Evolutionary conservation across 352 stramenopile genomes (phyloP), one percentile per base, ranked within the genome.

Genomic region (Saprolegnia diclina): DNA sequence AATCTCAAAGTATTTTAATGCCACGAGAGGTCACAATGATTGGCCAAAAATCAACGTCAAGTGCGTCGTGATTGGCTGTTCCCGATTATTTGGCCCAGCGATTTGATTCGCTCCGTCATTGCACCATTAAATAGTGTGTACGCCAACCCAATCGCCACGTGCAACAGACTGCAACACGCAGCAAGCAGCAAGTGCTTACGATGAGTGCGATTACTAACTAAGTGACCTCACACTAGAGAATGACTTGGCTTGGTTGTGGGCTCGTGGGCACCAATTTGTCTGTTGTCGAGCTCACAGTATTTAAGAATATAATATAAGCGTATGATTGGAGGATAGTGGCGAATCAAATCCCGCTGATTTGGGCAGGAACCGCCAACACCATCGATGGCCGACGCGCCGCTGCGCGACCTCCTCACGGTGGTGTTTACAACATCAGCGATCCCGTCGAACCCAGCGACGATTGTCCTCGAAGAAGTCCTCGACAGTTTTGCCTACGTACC

Each of bases 341-440:
- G 29, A 35, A 35, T 35, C 29, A 35, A 35, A 35, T 2, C 29
- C 29, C 29, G 29, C 29, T 35, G 29, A 35, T 35, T 6, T 35
- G 2, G 29, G 29, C 29, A 35, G 29, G 29, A 35, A 35, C 2
- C 2, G 29, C 29, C 29, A 59, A n/a, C 35, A n/a, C 52, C n/a
- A n/a, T 35, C 52, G 35, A 59, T 59, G 52, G 52, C 24, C 11
- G 52, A 14, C 11, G 35, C 24, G 11, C n/a, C 24, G 24, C 24
- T 67, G 26, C 61, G 61, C 6, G 24, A 67, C 5, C 40, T 67
- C 32, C 29, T 69, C 22, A 69, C 63, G 1, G 53, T 69, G 6
- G 50, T 69, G 18, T 21, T 69, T 22, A 69, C 63, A 22, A 69
- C 63, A 13, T 69, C 63, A 13, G 45, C 63, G 13, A 69, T 69